Evolutionary conservation across 2,329 filamentous ascomycete species (phyloP).

Genomic region (Xylariaceae sp.): DNA sequence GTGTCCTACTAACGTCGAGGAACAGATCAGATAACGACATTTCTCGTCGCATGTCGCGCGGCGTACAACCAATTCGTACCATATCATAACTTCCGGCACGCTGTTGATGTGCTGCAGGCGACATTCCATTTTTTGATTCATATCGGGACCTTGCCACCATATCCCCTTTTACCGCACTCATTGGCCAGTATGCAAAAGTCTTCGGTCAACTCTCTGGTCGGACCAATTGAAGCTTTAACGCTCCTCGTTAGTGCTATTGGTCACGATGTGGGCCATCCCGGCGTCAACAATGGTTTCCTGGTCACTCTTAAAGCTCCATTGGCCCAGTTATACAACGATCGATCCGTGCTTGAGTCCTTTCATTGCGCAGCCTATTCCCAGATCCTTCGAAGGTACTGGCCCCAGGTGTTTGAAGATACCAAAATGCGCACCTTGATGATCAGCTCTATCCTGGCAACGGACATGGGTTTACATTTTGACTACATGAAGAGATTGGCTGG

Average conservation of each 20-base stretch:
- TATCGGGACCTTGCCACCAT: conserved; percentile 69
- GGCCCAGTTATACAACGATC: conserved; percentile 94
- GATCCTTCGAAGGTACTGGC: conserved; percentile 90
- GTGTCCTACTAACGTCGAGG: conserved; percentile 36
- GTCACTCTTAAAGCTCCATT: conserved; percentile 87
- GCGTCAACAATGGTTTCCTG: conserved; percentile 96
- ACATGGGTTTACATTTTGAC: conserved; percentile 95
- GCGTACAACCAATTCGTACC: conserved; percentile 97
- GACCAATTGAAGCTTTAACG: conserved; percentile 81
- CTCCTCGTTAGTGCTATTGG: conserved; percentile 94
- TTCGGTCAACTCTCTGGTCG: conserved; percentile 68
- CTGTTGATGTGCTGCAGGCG: conserved; percentile 91
- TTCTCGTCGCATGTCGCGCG: conserved; percentile 79
- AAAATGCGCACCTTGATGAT: conserved; percentile 89
- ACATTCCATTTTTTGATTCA: conserved; percentile 83
- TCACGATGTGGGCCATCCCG: conserved; percentile 94
- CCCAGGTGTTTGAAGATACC: conserved; percentile 68
- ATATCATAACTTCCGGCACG: conserved; percentile 97
- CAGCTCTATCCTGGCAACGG: conserved; percentile 92
- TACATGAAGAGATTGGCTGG: conserved; percentile 89
- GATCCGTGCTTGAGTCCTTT: conserved; percentile 93
- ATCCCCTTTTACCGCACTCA: conserved; percentile 40
- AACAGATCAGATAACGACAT: conserved; percentile 72
- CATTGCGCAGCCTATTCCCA: conserved; percentile 97
- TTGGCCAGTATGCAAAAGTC: conserved; percentile 42